These are phyloP conservation scores for Cenchrus fungigraminus DNA, from an alignment of 176 grass and related monocot species.

Conservation along the genomic window DNA sequence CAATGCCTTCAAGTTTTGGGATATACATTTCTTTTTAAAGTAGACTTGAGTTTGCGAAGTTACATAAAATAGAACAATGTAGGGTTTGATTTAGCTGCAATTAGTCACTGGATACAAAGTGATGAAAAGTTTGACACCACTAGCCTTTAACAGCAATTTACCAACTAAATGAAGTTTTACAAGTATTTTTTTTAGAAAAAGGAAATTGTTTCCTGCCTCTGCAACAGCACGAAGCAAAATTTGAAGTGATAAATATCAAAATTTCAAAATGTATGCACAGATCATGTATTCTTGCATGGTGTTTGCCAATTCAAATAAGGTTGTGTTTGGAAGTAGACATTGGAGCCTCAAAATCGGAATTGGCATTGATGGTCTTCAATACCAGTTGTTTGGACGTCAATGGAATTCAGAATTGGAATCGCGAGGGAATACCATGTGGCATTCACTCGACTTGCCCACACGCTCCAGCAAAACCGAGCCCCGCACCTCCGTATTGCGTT, in stretches of 20 bases:
- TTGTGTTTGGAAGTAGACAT: too few relatives aligned
- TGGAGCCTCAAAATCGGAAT: too few relatives aligned
- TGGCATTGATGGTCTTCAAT: too few relatives aligned
- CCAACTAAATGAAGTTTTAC: slow-evolving; percentile 3
- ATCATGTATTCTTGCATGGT: slow-evolving; percentile 1
- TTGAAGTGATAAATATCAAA: neutral
- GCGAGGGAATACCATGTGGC: too few relatives aligned
- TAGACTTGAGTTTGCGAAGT: neutral
- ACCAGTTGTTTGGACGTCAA: too few relatives aligned
- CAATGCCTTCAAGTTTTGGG: neutral
- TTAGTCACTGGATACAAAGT: slow-evolving; percentile 11
- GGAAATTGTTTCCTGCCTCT: too few relatives aligned
- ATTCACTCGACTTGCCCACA: too few relatives aligned
- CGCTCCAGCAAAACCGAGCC: too few relatives aligned
- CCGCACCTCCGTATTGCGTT: too few relatives aligned
- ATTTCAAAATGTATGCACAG: slow-evolving; percentile 1
- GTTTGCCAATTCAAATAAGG: neutral
- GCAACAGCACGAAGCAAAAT: too few relatives aligned
- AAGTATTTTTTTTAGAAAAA: neutral
- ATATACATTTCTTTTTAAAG: neutral
- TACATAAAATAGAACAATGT: neutral
- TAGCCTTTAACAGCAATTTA: slow-evolving; percentile 2
- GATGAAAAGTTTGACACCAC: slow-evolving; percentile 8
- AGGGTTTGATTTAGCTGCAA: neutral
- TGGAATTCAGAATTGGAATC: too few relatives aligned